A percentile compares a stretch with the other conserved stretches of the same genome.
Evolutionary conservation across 2,329 filamentous ascomycete genomes (phyloP).

Genomic region (Tympanopsis confertula): DNA sequence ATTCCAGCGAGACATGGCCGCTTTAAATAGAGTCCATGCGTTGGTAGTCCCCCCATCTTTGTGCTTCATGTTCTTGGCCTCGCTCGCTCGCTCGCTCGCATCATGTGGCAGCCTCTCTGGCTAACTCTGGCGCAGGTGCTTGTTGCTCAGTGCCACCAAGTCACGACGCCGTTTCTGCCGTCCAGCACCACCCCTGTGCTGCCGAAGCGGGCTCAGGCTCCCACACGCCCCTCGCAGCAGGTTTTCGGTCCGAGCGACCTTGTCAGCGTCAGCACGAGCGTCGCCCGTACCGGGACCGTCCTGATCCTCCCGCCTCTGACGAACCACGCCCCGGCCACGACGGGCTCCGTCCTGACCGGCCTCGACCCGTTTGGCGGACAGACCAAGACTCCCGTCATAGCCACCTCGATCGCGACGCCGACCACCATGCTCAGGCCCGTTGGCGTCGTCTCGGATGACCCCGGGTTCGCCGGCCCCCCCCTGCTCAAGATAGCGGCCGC

Average conservation of each 20-base stretch:
- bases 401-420: constrained; percentile 20
- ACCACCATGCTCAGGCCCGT: constrained; percentile 17
- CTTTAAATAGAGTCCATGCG: no score
- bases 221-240: neutral
- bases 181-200: neutral
- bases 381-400: constrained; percentile 14
- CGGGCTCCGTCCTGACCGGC: constrained; percentile 13
- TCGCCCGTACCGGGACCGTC: constrained; percentile 12
- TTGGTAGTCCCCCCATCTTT: no score
- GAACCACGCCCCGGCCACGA: constrained; percentile 13
- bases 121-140: neutral
- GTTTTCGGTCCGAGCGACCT: constrained; percentile 8
- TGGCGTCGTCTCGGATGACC: constrained; percentile 2
- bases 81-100: neutral
- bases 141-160: neutral
- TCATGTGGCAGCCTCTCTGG: neutral
- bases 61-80: no score
- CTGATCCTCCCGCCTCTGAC: constrained; percentile 14
- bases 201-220: neutral
- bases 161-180: neutral
- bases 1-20: no score
- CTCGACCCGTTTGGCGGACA: constrained; percentile 5
- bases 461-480: constrained; percentile 1
- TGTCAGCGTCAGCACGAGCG: constrained; percentile 10
- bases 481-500: constrained; percentile 8